Conservation (phyloP, 2,329 filamentous ascomycete genomes). For the Penicillium concentricum region DNA sequence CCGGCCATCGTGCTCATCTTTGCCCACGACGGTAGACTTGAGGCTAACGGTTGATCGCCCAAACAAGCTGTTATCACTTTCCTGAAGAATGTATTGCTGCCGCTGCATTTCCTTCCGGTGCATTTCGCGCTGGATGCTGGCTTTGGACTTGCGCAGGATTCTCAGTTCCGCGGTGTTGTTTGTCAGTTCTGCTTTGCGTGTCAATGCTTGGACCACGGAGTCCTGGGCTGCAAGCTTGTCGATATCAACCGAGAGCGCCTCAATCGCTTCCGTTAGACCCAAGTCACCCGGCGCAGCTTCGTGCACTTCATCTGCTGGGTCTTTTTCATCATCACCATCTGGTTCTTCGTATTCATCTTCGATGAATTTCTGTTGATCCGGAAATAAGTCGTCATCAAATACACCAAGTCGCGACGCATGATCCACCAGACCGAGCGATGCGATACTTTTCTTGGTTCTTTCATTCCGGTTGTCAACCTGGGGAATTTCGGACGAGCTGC, state of each 20-base stretch:
- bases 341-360: conserved; percentile 82
- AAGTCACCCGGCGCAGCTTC: conserved; percentile 93
- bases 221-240: conserved; percentile 86
- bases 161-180: conserved; percentile 93
- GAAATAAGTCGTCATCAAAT: conserved; percentile 92
- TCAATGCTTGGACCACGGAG: conserved; percentile 85
- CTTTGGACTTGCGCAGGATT: conserved; percentile 89
- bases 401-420: conserved; percentile 85
- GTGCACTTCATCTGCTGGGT: conserved; percentile 78
- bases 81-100: conserved; percentile 95
- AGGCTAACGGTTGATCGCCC: conserved; percentile 87
- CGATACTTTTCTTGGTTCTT: conserved; percentile 76
- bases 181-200: conserved; percentile 90
- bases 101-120: conserved; percentile 91
- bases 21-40: conserved; percentile 87
- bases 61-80: conserved; percentile 95
- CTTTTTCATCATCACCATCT: conserved; percentile 57
- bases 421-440: conserved; percentile 86
- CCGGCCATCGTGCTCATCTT: conserved; percentile 87
- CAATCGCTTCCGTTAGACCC: conserved; percentile 88
- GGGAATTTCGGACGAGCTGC: conserved; percentile 61
- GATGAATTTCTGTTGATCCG: conserved; percentile 75
- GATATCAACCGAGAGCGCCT: conserved; percentile 82
- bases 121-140: conserved; percentile 88
- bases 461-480: conserved; percentile 47